Percentiles rank a stretch among this genome's conserved stretches.
phyloP scores from a whole-genome alignment of 2,329 filamentous ascomycete species.

The Colletotrichum acutatum region DNA sequence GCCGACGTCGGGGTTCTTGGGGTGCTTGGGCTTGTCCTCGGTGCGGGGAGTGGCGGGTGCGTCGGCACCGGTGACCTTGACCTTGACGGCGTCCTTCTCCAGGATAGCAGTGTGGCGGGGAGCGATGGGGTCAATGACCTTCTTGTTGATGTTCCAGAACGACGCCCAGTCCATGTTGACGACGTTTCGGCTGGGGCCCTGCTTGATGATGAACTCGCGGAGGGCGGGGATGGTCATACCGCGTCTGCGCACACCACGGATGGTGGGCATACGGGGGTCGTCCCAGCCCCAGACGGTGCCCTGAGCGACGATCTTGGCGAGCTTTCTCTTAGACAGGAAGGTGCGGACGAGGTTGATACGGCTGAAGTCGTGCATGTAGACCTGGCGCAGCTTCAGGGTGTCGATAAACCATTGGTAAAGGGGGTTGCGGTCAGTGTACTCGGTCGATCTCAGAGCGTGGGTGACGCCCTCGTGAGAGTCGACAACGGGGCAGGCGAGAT shows the following conservation, averaged over 20 bases:
- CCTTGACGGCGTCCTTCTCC: conserved; percentile 77
- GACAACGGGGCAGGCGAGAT: conserved; percentile 85
- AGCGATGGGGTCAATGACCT: conserved; percentile 81
- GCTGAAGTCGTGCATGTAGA: conserved; percentile 88
- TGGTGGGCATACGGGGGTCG: conserved; percentile 87
- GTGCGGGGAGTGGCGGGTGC: conserved; percentile 70
- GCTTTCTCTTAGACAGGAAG: conserved; percentile 86
- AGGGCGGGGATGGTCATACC: conserved; percentile 84
- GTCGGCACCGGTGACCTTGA: conserved; percentile 75
- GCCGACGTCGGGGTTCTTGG: conserved; percentile 87
- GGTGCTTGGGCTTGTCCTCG: conserved; percentile 86
- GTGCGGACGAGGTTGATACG: conserved; percentile 87
- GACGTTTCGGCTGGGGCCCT: conserved; percentile 86
- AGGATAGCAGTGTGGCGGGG: conserved; percentile 80
- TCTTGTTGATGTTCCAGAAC: conserved; percentile 82
- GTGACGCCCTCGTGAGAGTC: conserved; percentile 86
- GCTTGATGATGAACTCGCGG: conserved; percentile 85
- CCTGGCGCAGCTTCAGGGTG: conserved; percentile 77
- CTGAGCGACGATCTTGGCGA: conserved; percentile 83
- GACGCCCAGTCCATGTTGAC: conserved; percentile 86
- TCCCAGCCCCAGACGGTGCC: conserved; percentile 87
- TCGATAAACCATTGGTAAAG: conserved; percentile 90
- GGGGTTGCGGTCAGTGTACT: conserved; percentile 88
- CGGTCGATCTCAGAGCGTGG: conserved; percentile 84
- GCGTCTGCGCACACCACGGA: conserved; percentile 80